Conservation (phyloP, 495 filamentous ascomycete genomes). For the Neohortaea acidophila region DNA sequence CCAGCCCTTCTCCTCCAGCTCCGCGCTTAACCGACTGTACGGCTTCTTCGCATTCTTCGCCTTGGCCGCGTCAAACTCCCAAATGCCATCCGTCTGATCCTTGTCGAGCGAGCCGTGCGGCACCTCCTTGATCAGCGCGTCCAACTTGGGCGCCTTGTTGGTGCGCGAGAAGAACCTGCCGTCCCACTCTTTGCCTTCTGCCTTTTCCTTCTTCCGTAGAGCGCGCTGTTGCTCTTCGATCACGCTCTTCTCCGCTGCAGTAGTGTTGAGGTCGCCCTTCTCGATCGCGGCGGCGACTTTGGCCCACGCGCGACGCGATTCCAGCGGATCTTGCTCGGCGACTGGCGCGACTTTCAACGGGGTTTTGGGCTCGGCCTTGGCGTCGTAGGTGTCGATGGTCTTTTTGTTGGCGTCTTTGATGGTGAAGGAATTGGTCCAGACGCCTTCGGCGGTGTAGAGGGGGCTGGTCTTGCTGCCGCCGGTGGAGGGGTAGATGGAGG, state of each 20-base stretch:
- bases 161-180: slow-evolving; percentile 62
- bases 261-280: slow-evolving; percentile 68
- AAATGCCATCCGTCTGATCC: slow-evolving; percentile 69
- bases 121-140: slow-evolving; percentile 42
- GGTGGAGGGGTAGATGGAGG: slow-evolving; percentile 57
- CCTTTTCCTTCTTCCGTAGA: slow-evolving; percentile 63
- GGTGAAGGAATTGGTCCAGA: slow-evolving; percentile 77
- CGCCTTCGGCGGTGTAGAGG: slow-evolving; percentile 72
- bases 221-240: slow-evolving; percentile 87
- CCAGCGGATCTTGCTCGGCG: slow-evolving; percentile 71
- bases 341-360: slow-evolving; percentile 57
- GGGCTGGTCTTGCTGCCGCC: slow-evolving; percentile 58
- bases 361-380: slow-evolving; percentile 43
- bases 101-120: slow-evolving; percentile 35
- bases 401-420: slow-evolving; percentile 62
- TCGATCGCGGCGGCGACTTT: slow-evolving; percentile 68
- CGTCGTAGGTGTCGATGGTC: slow-evolving; percentile 55
- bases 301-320: slow-evolving; percentile 77
- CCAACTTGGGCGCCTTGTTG: slow-evolving; percentile 41
- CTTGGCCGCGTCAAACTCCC: slow-evolving; percentile 63
- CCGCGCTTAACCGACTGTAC: slow-evolving; percentile 15
- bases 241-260: slow-evolving; percentile 62
- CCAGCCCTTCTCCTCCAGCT: slow-evolving; percentile 17
- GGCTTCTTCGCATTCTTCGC: slow-evolving; percentile 34
- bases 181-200: slow-evolving; percentile 65